A percentile compares a stretch with the other conserved stretches of the same genome.
These are phyloP conservation scores for Gastrolobium villosum DNA, from an alignment of 306 rosid genomes.

Conservation along the genomic window DNA sequence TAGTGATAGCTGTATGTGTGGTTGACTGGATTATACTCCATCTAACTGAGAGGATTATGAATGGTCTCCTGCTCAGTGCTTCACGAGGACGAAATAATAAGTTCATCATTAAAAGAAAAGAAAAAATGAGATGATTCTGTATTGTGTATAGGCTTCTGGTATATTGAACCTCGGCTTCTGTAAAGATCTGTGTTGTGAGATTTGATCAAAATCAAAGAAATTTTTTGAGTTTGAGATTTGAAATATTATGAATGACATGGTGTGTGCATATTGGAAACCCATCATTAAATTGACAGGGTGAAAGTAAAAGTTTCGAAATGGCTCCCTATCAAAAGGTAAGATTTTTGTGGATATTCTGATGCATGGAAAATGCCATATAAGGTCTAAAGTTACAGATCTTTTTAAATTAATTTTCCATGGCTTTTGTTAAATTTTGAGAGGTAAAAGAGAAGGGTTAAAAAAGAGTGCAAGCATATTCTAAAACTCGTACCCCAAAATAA, in stretches of 20 bases:
- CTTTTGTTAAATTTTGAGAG: not conserved
- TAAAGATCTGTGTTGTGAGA: slow-evolving; percentile 49
- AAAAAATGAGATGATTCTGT: slow-evolving; percentile 50
- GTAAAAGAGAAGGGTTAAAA: too few relatives aligned
- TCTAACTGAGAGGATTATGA: slow-evolving; percentile 40
- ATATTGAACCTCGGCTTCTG: slow-evolving; percentile 50
- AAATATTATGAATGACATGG: slow-evolving; percentile 5
- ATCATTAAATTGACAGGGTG: not conserved
- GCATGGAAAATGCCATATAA: not conserved
- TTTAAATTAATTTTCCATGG: not conserved
- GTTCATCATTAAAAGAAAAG: slow-evolving; percentile 43
- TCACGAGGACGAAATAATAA: slow-evolving; percentile 48
- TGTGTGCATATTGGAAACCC: slow-evolving; percentile 23
- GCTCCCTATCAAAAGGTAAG: slow-evolving; percentile 8
- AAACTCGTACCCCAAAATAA: too few relatives aligned
- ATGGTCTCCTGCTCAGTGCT: slow-evolving; percentile 44
- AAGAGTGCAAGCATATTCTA: too few relatives aligned
- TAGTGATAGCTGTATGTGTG: slow-evolving; percentile 60
- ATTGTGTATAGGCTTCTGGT: slow-evolving; percentile 53
- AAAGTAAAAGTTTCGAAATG: not conserved
- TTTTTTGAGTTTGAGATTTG: slow-evolving; percentile 31
- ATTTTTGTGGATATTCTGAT: slow-evolving; percentile 36
- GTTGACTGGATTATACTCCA: slow-evolving; percentile 47
- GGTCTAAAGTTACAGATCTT: not conserved
- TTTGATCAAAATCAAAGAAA: slow-evolving; percentile 52